These are phyloP conservation scores for Bruguiera parviflora DNA, from an alignment of 345 rosid species.

Conservation along the genomic window DNA sequence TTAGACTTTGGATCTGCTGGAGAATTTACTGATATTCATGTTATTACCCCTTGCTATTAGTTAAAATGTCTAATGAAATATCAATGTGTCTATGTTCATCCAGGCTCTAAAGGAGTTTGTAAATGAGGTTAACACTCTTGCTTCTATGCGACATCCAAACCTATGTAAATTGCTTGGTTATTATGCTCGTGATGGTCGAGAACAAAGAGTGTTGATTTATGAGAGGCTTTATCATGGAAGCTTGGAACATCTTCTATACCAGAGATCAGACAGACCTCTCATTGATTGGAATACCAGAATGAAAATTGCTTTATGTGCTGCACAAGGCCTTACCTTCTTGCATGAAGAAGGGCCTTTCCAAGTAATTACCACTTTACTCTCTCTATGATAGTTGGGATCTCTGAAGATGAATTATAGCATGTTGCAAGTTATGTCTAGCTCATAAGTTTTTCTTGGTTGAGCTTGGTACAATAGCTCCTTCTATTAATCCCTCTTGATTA, in stretches of 20 bases:
- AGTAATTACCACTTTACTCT: slow-evolving; percentile 36
- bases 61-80: background rate
- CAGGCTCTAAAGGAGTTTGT: slow-evolving; percentile 78
- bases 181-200: slow-evolving; percentile 78
- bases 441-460: background rate
- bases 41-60: too few relatives aligned
- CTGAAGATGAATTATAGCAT: background rate
- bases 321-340: slow-evolving; percentile 85
- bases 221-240: slow-evolving; percentile 94
- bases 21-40: too few relatives aligned
- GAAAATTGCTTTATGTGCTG: slow-evolving; percentile 87
- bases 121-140: slow-evolving; percentile 76
- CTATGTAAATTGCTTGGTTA: slow-evolving; percentile 83
- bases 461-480: too few relatives aligned
- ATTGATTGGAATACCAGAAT: slow-evolving; percentile 93
- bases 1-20: too few relatives aligned
- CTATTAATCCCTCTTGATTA: background rate
- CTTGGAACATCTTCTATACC: slow-evolving; percentile 81
- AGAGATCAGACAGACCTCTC: slow-evolving; percentile 86
- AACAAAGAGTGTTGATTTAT: slow-evolving; percentile 79
- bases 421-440: background rate
- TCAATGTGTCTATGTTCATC: slow-evolving; percentile 9
- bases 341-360: slow-evolving; percentile 99
- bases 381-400: background rate
- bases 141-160: slow-evolving; percentile 87